These are phyloP conservation scores for Pseudogymnoascus sp. DNA, from an alignment of 2,329 filamentous ascomycete species.

Conservation along the genomic window DNA sequence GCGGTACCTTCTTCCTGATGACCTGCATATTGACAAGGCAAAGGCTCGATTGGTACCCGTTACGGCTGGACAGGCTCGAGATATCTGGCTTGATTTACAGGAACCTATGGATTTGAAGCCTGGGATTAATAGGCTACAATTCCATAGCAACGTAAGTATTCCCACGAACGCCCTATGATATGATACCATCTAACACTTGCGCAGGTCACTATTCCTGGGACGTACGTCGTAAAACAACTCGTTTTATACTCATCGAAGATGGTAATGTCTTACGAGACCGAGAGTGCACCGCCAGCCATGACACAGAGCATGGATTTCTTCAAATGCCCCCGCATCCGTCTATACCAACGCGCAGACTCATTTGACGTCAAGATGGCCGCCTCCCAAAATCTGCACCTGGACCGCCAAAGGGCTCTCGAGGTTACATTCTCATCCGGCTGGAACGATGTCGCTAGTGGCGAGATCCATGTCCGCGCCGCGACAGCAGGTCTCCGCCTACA, in stretches of 20 bases:
- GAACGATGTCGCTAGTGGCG: conserved; percentile 57
- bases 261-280: conserved; percentile 57
- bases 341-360: conserved; percentile 64
- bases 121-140: conserved; percentile 36
- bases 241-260: conserved; percentile 58
- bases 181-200: conserved; percentile 16
- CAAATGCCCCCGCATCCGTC: conserved; percentile 54
- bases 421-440: conserved; percentile 66
- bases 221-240: conserved; percentile 68
- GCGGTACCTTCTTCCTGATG: conserved; percentile 64
- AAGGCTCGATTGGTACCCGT: conserved; percentile 56
- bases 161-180: neutral
- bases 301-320: conserved; percentile 37
- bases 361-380: conserved; percentile 62
- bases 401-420: conserved; percentile 70
- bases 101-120: conserved; percentile 40
- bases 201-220: conserved; percentile 60
- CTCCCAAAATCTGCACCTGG: conserved; percentile 68
- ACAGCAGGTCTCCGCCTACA: conserved; percentile 60
- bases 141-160: conserved; percentile 39
- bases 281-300: conserved; percentile 30
- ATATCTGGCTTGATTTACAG: conserved; percentile 54
- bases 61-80: conserved; percentile 50
- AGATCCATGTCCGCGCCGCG: conserved; percentile 55
- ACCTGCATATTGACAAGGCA: conserved; percentile 58